A percentile compares a stretch with the other conserved stretches of the same genome.
Evolutionary conservation across 2,329 filamentous ascomycete genomes (phyloP).

Genomic region (Xylaria sp.): DNA sequence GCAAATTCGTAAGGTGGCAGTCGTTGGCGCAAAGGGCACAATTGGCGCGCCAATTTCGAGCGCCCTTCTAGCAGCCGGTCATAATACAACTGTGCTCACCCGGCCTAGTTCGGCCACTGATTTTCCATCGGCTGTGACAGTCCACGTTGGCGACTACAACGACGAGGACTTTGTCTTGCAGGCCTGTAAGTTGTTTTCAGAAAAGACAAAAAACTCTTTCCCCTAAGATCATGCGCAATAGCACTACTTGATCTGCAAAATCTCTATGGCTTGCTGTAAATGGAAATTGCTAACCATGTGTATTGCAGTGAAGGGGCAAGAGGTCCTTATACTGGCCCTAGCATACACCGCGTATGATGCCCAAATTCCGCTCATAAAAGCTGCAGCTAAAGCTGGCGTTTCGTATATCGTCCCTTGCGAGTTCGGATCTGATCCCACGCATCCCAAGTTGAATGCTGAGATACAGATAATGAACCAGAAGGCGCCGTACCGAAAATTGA

Average conservation of each 20-base stretch:
- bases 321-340: conserved; percentile 49
- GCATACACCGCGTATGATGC: conserved; percentile 39
- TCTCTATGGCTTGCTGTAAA: not conserved
- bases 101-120: conserved; percentile 44
- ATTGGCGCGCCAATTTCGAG: conserved; percentile 47
- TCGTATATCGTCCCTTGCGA: conserved; percentile 50
- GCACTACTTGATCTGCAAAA: no score
- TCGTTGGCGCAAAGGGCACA: conserved; percentile 47
- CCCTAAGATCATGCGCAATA: not conserved
- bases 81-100: conserved; percentile 50
- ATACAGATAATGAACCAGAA: conserved; percentile 44
- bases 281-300: not conserved
- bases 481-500: conserved; percentile 43
- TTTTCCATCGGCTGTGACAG: conserved; percentile 38
- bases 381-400: conserved; percentile 49
- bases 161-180: conserved; percentile 44
- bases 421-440: conserved; percentile 48
- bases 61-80: conserved; percentile 46
- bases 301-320: conserved; percentile 48
- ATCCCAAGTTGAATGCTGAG: conserved; percentile 34
- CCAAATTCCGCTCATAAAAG: conserved; percentile 48
- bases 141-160: conserved; percentile 41
- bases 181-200: conserved; percentile 23
- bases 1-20: conserved; percentile 37
- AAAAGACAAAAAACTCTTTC: not conserved